Conservation (phyloP, 345 rosid genomes). For the Punica granatum region DNA sequence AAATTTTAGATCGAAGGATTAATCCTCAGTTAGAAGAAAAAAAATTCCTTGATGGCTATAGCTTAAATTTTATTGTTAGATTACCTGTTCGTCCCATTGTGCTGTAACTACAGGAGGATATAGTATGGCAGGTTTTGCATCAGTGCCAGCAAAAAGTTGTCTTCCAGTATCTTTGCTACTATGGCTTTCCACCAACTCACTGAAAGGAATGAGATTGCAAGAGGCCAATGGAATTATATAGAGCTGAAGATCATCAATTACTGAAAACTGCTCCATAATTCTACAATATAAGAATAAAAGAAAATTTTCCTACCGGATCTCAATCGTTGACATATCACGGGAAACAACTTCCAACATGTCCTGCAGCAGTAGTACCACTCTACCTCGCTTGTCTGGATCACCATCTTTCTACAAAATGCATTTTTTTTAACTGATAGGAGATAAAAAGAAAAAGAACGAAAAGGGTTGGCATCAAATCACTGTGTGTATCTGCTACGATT, state of each 20-base stretch:
- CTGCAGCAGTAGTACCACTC: constrained; percentile 74
- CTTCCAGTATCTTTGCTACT: constrained; percentile 87
- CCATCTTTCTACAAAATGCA: constrained; percentile 72
- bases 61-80: not conserved
- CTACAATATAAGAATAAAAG: constrained; percentile 23
- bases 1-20: not conserved
- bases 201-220: constrained; percentile 16
- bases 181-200: constrained; percentile 82
- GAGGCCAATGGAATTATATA: not conserved
- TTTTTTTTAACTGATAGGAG: not conserved
- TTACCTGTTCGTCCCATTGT: constrained; percentile 95
- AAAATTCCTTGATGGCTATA: constrained; percentile 8
- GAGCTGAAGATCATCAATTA: not conserved
- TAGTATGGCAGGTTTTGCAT: constrained; percentile 70
- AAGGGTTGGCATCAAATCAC: too few relatives aligned
- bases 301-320: constrained; percentile 71
- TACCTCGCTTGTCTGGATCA: constrained; percentile 56
- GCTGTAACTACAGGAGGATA: constrained; percentile 74
- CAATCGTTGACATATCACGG: constrained; percentile 89
- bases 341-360: constrained; percentile 94
- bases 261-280: not conserved
- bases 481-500: too few relatives aligned
- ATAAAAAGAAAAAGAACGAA: not conserved
- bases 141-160: constrained; percentile 93
- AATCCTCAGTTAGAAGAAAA: not conserved